phyloP scores from a whole-genome alignment of 164 flowering plant species.

The Piper betle region DNA sequence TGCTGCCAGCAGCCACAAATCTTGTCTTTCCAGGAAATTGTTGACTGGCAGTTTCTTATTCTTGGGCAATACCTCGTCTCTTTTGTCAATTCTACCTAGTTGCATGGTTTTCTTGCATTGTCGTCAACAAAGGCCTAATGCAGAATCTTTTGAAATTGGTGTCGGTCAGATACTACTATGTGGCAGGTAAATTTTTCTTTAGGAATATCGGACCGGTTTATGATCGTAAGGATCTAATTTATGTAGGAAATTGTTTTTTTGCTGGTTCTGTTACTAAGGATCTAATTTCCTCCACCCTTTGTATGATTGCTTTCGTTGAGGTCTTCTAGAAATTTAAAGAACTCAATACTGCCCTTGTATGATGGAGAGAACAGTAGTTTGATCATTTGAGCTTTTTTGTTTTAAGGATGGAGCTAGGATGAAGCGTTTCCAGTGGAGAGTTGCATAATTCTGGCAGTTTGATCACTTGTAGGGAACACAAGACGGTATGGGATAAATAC shows the following conservation, averaged over 20 bases:
- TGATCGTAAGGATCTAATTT: too few relatives aligned
- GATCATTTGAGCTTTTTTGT: not conserved
- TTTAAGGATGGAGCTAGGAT: not conserved
- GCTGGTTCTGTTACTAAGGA: conserved; percentile 36
- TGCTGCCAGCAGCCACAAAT: conserved; percentile 34
- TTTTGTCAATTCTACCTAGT: conserved; percentile 94
- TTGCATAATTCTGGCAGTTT: not conserved
- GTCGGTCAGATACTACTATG: conserved; percentile 41
- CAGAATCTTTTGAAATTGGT: conserved; percentile 37
- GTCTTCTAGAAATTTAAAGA: conserved; percentile 8
- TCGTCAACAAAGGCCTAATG: conserved; percentile 43
- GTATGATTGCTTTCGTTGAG: too few relatives aligned
- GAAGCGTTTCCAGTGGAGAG: not conserved
- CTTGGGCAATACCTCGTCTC: conserved; percentile 67
- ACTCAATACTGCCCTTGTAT: not conserved
- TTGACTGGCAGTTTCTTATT: conserved; percentile 72
- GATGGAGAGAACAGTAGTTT: not conserved
- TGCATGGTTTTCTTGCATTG: conserved; percentile 26
- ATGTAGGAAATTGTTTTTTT: too few relatives aligned
- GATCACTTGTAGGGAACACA: not conserved
- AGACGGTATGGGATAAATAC: not conserved
- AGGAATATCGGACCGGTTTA: not conserved
- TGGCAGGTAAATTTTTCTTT: conserved; percentile 32
- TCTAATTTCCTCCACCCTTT: too few relatives aligned
- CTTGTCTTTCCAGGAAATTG: conserved; percentile 70